Conservation (phyloP, 768 basidiomycete genomes). For the Termitomyces sp. region DNA sequence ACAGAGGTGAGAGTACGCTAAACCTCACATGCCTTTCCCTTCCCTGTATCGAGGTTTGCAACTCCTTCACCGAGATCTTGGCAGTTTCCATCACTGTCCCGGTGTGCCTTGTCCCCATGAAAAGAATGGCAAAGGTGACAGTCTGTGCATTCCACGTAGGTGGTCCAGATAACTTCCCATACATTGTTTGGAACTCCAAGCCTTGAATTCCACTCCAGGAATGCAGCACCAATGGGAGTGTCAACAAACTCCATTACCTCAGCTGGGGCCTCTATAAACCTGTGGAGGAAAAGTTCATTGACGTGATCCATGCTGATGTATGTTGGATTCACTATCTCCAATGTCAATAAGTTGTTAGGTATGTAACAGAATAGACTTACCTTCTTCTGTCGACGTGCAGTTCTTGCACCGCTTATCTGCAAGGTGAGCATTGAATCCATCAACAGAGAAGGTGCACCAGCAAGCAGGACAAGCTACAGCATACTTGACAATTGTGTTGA, state of each 20-base stretch:
- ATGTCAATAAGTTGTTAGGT: background rate
- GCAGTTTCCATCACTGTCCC: background rate
- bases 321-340: background rate
- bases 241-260: background rate
- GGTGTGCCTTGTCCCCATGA: slow-evolving; percentile 5
- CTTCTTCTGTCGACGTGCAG: background rate
- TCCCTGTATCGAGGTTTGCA: background rate
- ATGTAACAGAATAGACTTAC: background rate
- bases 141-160: slow-evolving; percentile 6
- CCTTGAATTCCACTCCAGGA: slow-evolving; percentile 14
- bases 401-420: background rate
- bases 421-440: background rate
- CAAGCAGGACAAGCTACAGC: background rate
- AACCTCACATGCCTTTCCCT: background rate
- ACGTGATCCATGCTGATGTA: background rate
- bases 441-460: background rate
- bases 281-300: background rate
- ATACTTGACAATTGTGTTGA: background rate
- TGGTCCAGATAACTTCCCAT: slow-evolving; percentile 9
- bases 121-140: slow-evolving; percentile 8
- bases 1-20: no score
- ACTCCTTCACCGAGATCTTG: background rate
- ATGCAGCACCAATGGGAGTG: slow-evolving; percentile 3
- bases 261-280: background rate
- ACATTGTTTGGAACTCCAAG: slow-evolving; percentile 14